A percentile compares a stretch with the other conserved stretches of the same genome.
Conservation (phyloP, 768 basidiomycete genomes). For the Mycena polygramma region DNA sequence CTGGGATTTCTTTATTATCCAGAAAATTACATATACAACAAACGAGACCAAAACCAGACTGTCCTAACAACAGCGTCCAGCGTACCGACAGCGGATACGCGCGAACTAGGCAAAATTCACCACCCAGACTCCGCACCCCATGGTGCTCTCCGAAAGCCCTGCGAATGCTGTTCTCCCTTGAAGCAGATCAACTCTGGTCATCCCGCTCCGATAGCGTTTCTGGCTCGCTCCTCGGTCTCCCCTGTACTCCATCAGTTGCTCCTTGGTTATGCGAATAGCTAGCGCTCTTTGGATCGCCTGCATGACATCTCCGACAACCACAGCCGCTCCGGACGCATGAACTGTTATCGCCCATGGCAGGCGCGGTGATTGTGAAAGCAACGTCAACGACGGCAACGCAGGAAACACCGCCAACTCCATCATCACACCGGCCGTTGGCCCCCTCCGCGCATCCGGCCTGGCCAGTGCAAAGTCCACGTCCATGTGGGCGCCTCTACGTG, state of each 20-base stretch:
- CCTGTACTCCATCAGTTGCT: conserved; percentile 1
- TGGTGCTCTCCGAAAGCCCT: conserved; percentile 17
- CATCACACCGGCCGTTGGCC: not conserved
- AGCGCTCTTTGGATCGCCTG: conserved; percentile 3
- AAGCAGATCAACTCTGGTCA: conserved; percentile 17
- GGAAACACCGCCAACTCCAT: conserved; percentile 23
- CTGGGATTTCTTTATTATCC: too few relatives aligned
- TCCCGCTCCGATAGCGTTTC: not conserved
- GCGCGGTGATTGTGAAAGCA: not conserved
- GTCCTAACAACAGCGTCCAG: not conserved
- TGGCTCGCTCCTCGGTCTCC: not conserved
- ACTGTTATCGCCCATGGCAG: conserved; percentile 35
- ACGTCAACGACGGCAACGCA: conserved; percentile 32
- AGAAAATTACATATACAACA: not conserved
- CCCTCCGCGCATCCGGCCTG: not conserved
- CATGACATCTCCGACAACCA: conserved; percentile 24
- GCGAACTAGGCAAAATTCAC: not conserved
- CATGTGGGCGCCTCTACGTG: not conserved
- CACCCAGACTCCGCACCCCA: conserved; percentile 29
- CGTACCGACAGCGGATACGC: not conserved
- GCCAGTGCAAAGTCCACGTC: conserved; percentile 5
- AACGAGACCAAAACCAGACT: too few relatives aligned
- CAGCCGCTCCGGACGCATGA: conserved; percentile 20
- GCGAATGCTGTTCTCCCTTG: conserved; percentile 18
- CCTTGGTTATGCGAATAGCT: conserved; percentile 7